These are phyloP conservation scores for Wickerhamomyces chaumierensis DNA, from an alignment of 805 yeast species.

Conservation along the genomic window DNA sequence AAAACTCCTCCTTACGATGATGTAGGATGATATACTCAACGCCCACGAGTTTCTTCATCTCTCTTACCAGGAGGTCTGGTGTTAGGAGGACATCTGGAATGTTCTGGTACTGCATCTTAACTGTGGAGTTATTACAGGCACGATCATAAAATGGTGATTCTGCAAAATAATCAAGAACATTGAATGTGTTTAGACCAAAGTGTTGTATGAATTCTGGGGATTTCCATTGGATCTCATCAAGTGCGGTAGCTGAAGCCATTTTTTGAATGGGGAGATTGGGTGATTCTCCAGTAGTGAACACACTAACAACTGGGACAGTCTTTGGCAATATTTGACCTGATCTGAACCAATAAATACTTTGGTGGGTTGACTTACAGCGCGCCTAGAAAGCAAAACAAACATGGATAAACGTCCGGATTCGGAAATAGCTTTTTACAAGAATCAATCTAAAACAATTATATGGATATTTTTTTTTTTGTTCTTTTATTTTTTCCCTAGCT, in stretches of 20 bases:
- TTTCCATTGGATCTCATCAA: slow-evolving; percentile 94
- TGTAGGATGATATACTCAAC: slow-evolving; percentile 69
- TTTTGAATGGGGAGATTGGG: too few relatives aligned
- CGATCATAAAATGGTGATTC: slow-evolving; percentile 94
- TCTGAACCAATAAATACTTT: too few relatives aligned
- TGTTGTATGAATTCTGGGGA: slow-evolving; percentile 96
- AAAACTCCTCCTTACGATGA: slow-evolving; percentile 81
- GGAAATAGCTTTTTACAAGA: too few relatives aligned
- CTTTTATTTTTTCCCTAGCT: too few relatives aligned
- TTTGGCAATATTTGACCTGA: too few relatives aligned
- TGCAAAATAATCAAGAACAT: slow-evolving; percentile 86
- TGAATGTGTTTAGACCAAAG: slow-evolving; percentile 76
- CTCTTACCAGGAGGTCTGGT: slow-evolving; percentile 33
- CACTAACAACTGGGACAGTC: too few relatives aligned
- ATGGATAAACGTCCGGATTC: too few relatives aligned
- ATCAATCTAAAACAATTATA: too few relatives aligned
- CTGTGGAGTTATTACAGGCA: slow-evolving; percentile 85
- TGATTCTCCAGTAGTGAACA: too few relatives aligned
- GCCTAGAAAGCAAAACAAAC: too few relatives aligned
- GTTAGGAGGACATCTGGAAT: slow-evolving; percentile 32
- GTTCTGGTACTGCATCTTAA: slow-evolving; percentile 92
- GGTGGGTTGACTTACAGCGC: too few relatives aligned
- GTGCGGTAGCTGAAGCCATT: slow-evolving; percentile 19
- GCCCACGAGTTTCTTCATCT: slow-evolving; percentile 72
- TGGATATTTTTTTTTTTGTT: too few relatives aligned